A percentile compares a stretch with the other conserved stretches of the same genome.
phyloP scores from a whole-genome alignment of 139 green algal species.

The Trebouxia sp. region DNA sequence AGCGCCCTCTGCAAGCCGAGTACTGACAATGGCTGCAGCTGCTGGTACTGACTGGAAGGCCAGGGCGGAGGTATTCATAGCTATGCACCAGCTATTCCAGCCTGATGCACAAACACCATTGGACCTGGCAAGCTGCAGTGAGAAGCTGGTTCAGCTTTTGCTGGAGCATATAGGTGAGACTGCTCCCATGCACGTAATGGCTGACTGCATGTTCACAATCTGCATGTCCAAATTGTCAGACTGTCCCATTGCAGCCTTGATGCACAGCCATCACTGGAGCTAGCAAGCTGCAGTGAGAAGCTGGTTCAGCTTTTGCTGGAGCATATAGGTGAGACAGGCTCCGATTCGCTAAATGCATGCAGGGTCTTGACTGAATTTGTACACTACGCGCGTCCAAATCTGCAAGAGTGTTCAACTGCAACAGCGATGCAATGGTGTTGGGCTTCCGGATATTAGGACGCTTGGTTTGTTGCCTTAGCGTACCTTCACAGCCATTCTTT shows the following conservation, averaged over 20 bases:
- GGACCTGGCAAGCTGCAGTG: not conserved
- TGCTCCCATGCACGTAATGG: too few relatives aligned
- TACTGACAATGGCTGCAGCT: not conserved
- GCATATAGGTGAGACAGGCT: slow-evolving; percentile 25
- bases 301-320: slow-evolving; percentile 29
- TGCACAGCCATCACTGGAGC: not conserved
- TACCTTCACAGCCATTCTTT: too few relatives aligned
- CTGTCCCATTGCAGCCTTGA: not conserved
- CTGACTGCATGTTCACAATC: too few relatives aligned
- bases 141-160: slow-evolving; percentile 25
- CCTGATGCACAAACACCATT: too few relatives aligned
- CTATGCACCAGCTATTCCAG: not conserved
- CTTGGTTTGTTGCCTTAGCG: too few relatives aligned
- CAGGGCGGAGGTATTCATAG: slow-evolving; percentile 2
- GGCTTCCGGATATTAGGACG: too few relatives aligned
- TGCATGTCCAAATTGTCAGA: too few relatives aligned
- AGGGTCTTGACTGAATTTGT: too few relatives aligned
- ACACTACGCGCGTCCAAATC: too few relatives aligned
- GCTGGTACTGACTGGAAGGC: not conserved
- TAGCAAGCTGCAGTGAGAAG: slow-evolving; percentile 6
- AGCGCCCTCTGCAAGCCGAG: not conserved
- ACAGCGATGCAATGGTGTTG: too few relatives aligned
- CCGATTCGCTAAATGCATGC: too few relatives aligned
- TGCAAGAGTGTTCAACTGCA: too few relatives aligned
- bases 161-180: slow-evolving; percentile 30